A percentile compares a stretch with the other conserved stretches of the same genome.
phyloP scores from a whole-genome alignment of 257 asterid species.

The Cruciata laevipes region DNA sequence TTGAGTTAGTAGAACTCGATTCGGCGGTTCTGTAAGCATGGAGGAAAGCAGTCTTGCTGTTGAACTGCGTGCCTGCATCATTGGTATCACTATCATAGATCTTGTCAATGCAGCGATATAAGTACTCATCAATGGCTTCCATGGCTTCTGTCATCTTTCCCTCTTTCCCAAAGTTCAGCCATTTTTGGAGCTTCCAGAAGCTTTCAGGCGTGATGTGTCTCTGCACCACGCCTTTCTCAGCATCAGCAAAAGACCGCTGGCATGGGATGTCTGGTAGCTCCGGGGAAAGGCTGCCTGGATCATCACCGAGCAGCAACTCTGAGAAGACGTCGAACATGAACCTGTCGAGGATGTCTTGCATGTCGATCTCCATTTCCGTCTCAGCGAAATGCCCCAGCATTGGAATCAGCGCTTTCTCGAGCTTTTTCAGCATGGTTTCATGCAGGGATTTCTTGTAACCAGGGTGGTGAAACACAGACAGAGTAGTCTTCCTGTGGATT shows the following conservation, averaged over 20 bases:
- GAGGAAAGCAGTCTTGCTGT: too few relatives aligned
- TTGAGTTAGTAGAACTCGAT: too few relatives aligned
- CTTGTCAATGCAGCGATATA: constrained; percentile 21
- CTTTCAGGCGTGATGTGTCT: constrained; percentile 38
- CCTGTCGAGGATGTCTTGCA: constrained; percentile 49
- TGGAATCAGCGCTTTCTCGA: constrained; percentile 35
- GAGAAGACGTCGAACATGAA: constrained; percentile 41
- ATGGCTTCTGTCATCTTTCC: constrained; percentile 32
- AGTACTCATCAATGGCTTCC: constrained; percentile 2
- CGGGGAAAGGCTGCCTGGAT: constrained; percentile 37
- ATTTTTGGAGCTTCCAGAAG: constrained; percentile 31
- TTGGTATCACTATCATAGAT: constrained; percentile 22
- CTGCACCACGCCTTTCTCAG: constrained; percentile 40
- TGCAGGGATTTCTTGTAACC: constrained; percentile 25
- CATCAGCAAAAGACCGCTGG: constrained; percentile 43
- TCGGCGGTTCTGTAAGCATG: too few relatives aligned
- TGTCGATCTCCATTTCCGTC: constrained; percentile 19
- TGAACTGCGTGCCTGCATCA: too few relatives aligned
- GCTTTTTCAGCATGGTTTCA: constrained; percentile 25
- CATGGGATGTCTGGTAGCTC: constrained; percentile 38
- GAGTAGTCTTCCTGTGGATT: constrained; percentile 32
- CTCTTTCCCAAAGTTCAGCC: constrained; percentile 40
- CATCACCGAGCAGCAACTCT: constrained; percentile 32
- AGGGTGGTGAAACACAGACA: constrained; percentile 29
- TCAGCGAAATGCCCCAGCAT: constrained; percentile 25